A percentile compares a stretch with the other conserved stretches of the same genome.
phyloP scores from a whole-genome alignment of 306 rosid genomes.

The Trifolium repens region DNA sequence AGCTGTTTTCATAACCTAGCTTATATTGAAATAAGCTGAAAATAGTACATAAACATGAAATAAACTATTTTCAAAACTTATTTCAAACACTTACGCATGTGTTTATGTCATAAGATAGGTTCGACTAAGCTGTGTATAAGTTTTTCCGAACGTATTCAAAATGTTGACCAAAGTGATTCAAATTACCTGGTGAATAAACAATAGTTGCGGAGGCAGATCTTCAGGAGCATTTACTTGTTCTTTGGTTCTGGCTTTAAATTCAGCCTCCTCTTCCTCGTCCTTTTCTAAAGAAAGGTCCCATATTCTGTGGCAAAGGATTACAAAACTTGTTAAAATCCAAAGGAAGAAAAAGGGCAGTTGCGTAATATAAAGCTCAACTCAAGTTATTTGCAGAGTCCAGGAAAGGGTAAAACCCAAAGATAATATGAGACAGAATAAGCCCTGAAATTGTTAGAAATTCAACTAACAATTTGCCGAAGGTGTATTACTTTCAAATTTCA shows the following conservation, averaged over 20 bases:
- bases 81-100: background rate
- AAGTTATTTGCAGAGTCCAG: background rate
- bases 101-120: background rate
- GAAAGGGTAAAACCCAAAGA: constrained; percentile 14
- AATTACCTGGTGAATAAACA: constrained; percentile 89
- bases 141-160: background rate
- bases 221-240: constrained; percentile 85
- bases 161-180: background rate
- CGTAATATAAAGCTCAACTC: background rate
- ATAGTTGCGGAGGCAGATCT: constrained; percentile 96
- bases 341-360: background rate
- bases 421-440: constrained; percentile 3
- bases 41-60: background rate
- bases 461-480: background rate
- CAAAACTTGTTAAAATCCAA: constrained; percentile 6
- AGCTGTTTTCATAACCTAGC: constrained; percentile 2
- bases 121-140: background rate
- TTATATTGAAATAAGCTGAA: background rate
- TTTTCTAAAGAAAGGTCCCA: constrained; percentile 97
- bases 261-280: constrained; percentile 96
- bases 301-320: constrained; percentile 61
- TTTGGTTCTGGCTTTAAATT: constrained; percentile 77
- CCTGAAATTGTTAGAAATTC: constrained; percentile 11
- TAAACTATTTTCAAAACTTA: background rate
- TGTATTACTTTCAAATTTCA: background rate